phyloP scores from a whole-genome alignment of 2,329 filamentous ascomycete species.

The Xylaria sp. region DNA sequence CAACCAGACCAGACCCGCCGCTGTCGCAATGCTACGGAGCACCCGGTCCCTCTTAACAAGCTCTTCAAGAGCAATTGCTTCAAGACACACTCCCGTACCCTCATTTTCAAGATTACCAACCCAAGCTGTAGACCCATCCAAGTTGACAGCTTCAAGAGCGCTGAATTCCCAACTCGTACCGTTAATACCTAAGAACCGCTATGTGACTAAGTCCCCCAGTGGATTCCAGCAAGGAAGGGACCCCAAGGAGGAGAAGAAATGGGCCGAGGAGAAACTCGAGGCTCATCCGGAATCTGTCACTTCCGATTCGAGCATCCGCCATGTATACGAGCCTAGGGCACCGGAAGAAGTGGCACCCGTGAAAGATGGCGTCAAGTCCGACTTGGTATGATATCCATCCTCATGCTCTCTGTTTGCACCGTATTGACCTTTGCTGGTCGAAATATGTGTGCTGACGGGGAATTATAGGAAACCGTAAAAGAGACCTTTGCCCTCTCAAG shows the following conservation, averaged over 20 bases:
- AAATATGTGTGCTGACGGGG: constrained; percentile 7
- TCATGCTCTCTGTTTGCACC: neutral
- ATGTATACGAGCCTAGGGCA: constrained; percentile 47
- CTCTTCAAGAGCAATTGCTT: constrained; percentile 24
- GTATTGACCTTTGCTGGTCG: neutral
- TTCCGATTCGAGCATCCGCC: constrained; percentile 56
- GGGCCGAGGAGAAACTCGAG: constrained; percentile 59
- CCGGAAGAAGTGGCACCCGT: constrained; percentile 33
- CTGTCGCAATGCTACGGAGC: constrained; percentile 34
- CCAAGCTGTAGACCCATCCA: constrained; percentile 2
- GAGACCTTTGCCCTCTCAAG: constrained; percentile 67
- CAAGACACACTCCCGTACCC: constrained; percentile 13
- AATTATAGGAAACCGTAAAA: constrained; percentile 60
- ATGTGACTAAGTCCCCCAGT: constrained; percentile 34
- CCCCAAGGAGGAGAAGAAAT: constrained; percentile 56
- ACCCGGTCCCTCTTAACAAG: constrained; percentile 28
- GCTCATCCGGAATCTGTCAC: constrained; percentile 64
- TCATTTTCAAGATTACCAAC: constrained; percentile 3
- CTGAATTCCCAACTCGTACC: constrained; percentile 6
- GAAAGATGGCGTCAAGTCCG: constrained; percentile 44
- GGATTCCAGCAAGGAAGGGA: constrained; percentile 47
- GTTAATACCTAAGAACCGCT: constrained; percentile 28
- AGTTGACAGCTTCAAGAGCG: constrained; percentile 1
- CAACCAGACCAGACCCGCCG: neutral
- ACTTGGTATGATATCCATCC: constrained; percentile 54